Base-by-base conservation (phyloP, 2,329 filamentous ascomycete species). In the Malbranchea zuffiana region DNA sequence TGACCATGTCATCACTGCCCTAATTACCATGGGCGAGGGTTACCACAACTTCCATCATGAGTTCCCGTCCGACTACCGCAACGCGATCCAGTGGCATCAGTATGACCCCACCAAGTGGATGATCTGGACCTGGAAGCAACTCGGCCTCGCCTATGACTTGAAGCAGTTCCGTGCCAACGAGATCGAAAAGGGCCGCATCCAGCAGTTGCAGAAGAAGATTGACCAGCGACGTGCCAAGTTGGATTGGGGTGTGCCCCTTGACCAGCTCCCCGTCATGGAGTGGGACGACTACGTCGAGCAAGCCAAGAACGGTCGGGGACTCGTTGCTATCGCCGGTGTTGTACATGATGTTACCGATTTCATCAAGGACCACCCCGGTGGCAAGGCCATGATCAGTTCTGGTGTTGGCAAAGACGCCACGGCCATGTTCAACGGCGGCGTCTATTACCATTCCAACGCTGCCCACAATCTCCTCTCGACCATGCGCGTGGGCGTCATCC, bases 31-130 rank as follows among this genome's bases (percentile, higher is more conserved):
- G 15, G 84, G 84, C 32, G 84, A 87, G 65, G 84, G 84, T 19
- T 92, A 92, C 68, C 84, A 92, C 73, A 92, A 92, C 72, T 92
- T 92, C 73, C 84, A 92, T 66, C 84, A 92, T 71, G 84, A 92
- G 62, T 92, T 92, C 66, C 85, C 85, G 37, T 88, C 82, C 7
- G 84, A 92, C 62, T 92, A 90, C 75, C 82, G 84, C 58, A 92
- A 92, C 59, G 84, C 83, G 44, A 88, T 90, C 50, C 71, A 85
- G 63, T 92, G 84, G 83, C 80, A 78, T 66, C 84, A 92, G 66
- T 92, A 92, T 55, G 84, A 92, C 60, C 84, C 84, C 31, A 92
- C 84, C 60, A 92, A 92, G 69, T 90, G 84, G 83, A 72, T 67
- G 56, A 92, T 92, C 68, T 84, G 78, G 78, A 52, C 69, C 42